These are phyloP conservation scores for Phaeomoniella chlamydospora DNA, from an alignment of 2,329 filamentous ascomycete genomes.

Conservation along the genomic window DNA sequence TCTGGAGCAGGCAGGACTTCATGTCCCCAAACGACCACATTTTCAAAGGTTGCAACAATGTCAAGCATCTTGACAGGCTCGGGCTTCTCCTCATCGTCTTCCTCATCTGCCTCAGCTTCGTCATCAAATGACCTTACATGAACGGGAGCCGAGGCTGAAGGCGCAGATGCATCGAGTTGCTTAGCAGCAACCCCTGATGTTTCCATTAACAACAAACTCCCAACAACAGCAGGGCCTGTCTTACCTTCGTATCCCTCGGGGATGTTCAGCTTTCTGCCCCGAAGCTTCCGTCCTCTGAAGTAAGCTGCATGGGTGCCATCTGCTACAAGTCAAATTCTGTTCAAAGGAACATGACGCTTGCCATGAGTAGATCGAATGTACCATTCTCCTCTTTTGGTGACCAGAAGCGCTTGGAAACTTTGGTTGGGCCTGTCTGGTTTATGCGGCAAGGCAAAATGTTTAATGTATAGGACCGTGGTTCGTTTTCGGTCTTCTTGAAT, in stretches of 20 bases:
- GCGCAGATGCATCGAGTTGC: slow-evolving; percentile 16
- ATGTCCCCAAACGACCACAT: slow-evolving; percentile 74
- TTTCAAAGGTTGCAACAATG: slow-evolving; percentile 53
- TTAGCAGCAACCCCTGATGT: slow-evolving; percentile 42
- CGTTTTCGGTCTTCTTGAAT: slow-evolving; percentile 17
- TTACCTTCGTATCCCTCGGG: slow-evolving; percentile 55
- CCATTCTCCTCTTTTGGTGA: slow-evolving; percentile 36
- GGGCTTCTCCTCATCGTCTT: slow-evolving; percentile 28
- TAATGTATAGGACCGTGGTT: slow-evolving; percentile 32
- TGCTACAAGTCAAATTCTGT: slow-evolving; percentile 14
- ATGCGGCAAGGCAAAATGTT: slow-evolving; percentile 72
- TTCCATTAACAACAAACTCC: neutral
- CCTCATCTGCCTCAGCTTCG: slow-evolving; percentile 25
- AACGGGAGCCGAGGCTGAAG: slow-evolving; percentile 10
- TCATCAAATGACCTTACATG: slow-evolving; percentile 14
- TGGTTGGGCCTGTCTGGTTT: slow-evolving; percentile 60
- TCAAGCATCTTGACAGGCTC: slow-evolving; percentile 44
- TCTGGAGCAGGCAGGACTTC: slow-evolving; percentile 48
- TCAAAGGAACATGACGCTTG: neutral
- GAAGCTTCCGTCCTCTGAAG: slow-evolving; percentile 67
- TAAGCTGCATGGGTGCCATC: slow-evolving; percentile 45
- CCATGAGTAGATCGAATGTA: slow-evolving; percentile 7
- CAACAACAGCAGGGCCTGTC: slow-evolving; percentile 1
- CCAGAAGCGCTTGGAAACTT: slow-evolving; percentile 56
- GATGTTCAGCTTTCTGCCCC: slow-evolving; percentile 50